These are phyloP conservation scores for Garcia nutans DNA, from an alignment of 345 rosid species.

Conservation along the genomic window DNA sequence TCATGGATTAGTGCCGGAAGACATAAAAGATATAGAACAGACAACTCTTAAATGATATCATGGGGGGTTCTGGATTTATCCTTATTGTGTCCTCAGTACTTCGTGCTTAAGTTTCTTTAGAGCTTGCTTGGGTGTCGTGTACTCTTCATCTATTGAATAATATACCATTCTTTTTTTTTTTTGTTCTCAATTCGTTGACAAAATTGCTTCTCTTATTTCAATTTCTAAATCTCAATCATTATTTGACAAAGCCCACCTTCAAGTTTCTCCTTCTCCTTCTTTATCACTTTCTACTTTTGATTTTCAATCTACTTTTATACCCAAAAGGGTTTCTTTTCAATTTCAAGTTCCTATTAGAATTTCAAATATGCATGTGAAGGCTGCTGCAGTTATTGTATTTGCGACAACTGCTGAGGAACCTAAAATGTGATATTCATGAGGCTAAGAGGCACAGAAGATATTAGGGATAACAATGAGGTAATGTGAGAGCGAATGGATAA, in stretches of 20 bases:
- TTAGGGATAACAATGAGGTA: no score
- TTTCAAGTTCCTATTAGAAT: constrained; percentile 14
- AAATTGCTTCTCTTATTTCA: constrained; percentile 63
- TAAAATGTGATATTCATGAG: constrained; percentile 67
- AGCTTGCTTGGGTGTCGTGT: constrained; percentile 30
- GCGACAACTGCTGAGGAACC: constrained; percentile 73
- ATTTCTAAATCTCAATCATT: constrained; percentile 47
- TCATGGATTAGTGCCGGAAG: no score
- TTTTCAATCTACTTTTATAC: constrained; percentile 36
- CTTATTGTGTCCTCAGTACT: constrained; percentile 61
- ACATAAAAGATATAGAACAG: neutral
- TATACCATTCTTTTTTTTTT: neutral
- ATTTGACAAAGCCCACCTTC: constrained; percentile 41
- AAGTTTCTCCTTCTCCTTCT: constrained; percentile 7
- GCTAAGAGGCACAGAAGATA: constrained; percentile 46
- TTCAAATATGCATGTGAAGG: constrained; percentile 42
- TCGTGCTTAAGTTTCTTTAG: constrained; percentile 53
- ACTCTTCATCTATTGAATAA: constrained; percentile 18
- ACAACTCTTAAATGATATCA: neutral
- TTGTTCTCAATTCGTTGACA: neutral
- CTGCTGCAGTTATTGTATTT: constrained; percentile 32
- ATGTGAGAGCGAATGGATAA: no score
- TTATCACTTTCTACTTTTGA: constrained; percentile 3
- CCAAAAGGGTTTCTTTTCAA: constrained; percentile 19
- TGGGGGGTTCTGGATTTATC: neutral